Conservation (phyloP, 1,284 basidiomycete species). For the Veloboletus limbatus region DNA sequence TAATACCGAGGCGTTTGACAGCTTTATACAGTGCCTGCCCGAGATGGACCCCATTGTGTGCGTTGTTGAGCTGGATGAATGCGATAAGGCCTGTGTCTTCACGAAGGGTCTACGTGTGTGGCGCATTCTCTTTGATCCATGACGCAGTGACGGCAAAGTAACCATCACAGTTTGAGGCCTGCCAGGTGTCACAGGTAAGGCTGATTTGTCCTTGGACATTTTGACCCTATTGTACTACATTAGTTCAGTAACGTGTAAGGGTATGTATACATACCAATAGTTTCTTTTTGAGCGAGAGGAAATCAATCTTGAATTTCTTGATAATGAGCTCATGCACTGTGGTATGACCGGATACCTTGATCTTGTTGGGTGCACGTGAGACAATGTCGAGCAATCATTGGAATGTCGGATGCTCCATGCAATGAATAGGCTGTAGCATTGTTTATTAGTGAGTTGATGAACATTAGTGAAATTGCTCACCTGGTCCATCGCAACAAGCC, state of each 20-base stretch:
- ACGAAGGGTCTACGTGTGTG: not conserved
- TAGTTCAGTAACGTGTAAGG: no score
- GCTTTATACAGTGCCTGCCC: slow-evolving; percentile 11
- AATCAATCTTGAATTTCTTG: slow-evolving; percentile 3
- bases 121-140: no score
- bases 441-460: not conserved
- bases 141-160: no score
- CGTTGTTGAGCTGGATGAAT: not conserved
- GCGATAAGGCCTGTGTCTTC: not conserved
- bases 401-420: slow-evolving; percentile 1
- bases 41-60: not conserved
- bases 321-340: not conserved
- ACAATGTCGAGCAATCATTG: not conserved
- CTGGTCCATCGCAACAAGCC: not conserved
- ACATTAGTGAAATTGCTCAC: not conserved
- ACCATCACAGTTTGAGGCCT: no score
- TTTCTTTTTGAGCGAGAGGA: slow-evolving; percentile 1
- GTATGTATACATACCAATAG: no score
- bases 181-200: no score
- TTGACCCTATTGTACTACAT: no score
- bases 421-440: slow-evolving; percentile 2
- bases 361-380: not conserved
- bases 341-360: not conserved
- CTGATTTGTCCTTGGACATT: no score
- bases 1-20: not conserved